Evolutionary conservation across 352 stramenopile genomes (phyloP).

Genomic region (Globisporangium paroecandrum): DNA sequence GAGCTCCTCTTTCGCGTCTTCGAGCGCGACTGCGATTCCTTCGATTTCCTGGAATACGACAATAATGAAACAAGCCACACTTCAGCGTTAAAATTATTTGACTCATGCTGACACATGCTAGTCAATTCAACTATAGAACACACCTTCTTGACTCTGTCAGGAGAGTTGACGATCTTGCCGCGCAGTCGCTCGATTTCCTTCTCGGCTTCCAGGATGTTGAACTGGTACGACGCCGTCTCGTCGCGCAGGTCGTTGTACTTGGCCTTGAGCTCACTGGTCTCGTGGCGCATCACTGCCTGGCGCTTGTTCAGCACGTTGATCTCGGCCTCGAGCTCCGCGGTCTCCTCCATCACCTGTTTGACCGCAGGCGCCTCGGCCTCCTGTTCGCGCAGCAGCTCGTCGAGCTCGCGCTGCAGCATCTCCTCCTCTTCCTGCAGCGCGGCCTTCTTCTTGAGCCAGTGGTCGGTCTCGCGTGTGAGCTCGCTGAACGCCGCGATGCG

Average conservation of each 20-base stretch:
- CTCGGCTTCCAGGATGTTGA: slow-evolving; percentile 83
- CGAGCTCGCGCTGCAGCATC: slow-evolving; percentile 54
- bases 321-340: slow-evolving; percentile 75
- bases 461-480: slow-evolving; percentile 74
- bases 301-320: slow-evolving; percentile 91
- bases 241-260: slow-evolving; percentile 84
- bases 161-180: slow-evolving; percentile 89
- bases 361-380: slow-evolving; percentile 55
- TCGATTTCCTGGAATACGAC: slow-evolving; percentile 38
- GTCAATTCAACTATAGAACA: not conserved
- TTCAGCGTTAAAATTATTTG: not conserved
- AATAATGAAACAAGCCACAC: not conserved
- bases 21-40: slow-evolving; percentile 52
- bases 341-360: slow-evolving; percentile 71
- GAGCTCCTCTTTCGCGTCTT: slow-evolving; percentile 67
- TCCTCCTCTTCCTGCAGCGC: slow-evolving; percentile 61
- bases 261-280: slow-evolving; percentile 78
- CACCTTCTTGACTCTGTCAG: slow-evolving; percentile 71
- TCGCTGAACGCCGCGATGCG: slow-evolving; percentile 82
- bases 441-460: slow-evolving; percentile 39
- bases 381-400: slow-evolving; percentile 54
- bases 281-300: slow-evolving; percentile 83
- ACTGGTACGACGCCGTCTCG: slow-evolving; percentile 51
- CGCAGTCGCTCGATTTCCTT: slow-evolving; percentile 75
- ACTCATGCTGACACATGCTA: not conserved